Base-by-base conservation (phyloP, 2,329 filamentous ascomycete genomes). In the Dactylellina parvicollis region DNA sequence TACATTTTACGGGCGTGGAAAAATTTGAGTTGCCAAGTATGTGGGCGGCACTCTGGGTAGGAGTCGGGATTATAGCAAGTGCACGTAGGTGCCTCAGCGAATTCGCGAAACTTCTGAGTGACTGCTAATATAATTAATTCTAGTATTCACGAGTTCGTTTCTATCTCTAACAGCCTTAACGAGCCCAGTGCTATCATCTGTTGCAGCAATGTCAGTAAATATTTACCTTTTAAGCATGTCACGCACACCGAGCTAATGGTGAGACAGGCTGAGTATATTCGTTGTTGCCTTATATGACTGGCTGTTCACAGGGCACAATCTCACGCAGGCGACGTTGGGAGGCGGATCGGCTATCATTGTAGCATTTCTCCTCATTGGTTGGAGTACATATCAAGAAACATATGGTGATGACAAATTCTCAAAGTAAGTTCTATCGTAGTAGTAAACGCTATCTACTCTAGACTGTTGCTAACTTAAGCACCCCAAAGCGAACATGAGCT, bases 371-470 rank as follows among this genome's bases (percentile, higher is more conserved):
- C 34, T 73, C 12, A 57, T 73, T 9, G 60, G 69, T 4, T 73
- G 69, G 69, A 73, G 69, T 14, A 73, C 69, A 2, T 73, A 73
- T 22, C 22, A 73, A 18, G 69, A 73, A 40, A 73, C 69, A 14
- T 73, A 66, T 36, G 26, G n/a, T 1, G 60, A 65, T 26, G n/a
- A 42, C 18, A 46, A 30, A 28, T 8, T 14, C 2, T 8, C 38
- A 2, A 16, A 55, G 69, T 73, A 60, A 55, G 69, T 66, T 5
- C 4, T 28, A 8, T 34, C 16, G 36, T 38, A 36, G 30, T 30
- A 12, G 30, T 16, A 28, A 22, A 28, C 3, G 10, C 16, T 22
- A 36, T 12, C 8, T 34, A 46, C 3, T 47, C 26, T 5, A 14
- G 24, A 40, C 14, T 18, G 18, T 14, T 22, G 20, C 59, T 56